Conservation (phyloP, 1,139 yeast species). For the Saccharomyces pastorianus region DNA sequence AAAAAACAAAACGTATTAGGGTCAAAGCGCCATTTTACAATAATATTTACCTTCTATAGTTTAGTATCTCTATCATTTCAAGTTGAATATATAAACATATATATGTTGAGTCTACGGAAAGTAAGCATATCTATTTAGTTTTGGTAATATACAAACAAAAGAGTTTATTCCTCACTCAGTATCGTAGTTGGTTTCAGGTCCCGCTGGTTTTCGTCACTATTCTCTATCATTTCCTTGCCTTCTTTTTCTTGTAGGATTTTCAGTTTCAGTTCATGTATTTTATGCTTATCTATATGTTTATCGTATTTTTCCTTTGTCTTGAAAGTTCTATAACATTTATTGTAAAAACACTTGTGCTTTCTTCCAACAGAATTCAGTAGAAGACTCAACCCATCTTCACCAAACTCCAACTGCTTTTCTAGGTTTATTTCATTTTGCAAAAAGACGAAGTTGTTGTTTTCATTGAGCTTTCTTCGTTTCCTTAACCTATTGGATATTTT, state of each 20-base stretch:
- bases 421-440: constrained; percentile 13
- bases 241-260: constrained; percentile 20
- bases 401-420: constrained; percentile 15
- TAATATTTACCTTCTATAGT: background rate
- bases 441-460: constrained; percentile 7
- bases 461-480: constrained; percentile 3
- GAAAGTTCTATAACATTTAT: constrained; percentile 29
- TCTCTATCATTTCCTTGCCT: too few species aligned
- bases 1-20: too few species aligned
- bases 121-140: too few species aligned
- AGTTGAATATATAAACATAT: background rate
- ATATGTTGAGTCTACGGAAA: too few species aligned
- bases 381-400: constrained; percentile 20
- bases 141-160: background rate
- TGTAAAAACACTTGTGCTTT: constrained; percentile 24
- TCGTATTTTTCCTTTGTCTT: constrained; percentile 29
- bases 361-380: constrained; percentile 29
- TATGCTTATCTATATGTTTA: constrained; percentile 29
- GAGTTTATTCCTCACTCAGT: background rate
- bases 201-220: too few species aligned
- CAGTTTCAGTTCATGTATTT: constrained; percentile 28
- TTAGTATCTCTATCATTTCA: background rate
- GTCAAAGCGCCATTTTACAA: too few species aligned
- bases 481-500: background rate
- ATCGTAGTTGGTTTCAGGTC: too few species aligned